Conservation (phyloP, 2,329 filamentous ascomycete species). For the Microdochium paspali region DNA sequence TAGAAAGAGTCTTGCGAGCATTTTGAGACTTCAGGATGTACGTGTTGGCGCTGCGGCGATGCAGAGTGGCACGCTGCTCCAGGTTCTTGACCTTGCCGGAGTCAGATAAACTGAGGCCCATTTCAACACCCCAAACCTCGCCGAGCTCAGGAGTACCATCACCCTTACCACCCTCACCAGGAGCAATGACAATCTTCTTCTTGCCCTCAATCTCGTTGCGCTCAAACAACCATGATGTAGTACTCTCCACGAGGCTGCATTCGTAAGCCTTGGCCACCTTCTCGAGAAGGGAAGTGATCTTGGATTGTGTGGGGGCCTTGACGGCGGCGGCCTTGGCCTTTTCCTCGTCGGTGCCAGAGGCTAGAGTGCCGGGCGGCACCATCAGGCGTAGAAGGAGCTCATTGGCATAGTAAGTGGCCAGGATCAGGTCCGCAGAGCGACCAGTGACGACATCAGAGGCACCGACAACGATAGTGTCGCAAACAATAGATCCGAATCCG, state of each 20-base stretch:
- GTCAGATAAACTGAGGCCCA: slow-evolving; percentile 74
- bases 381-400: slow-evolving; percentile 88
- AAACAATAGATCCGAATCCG: slow-evolving; percentile 92
- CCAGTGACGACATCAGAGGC: slow-evolving; percentile 58
- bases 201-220: slow-evolving; percentile 93
- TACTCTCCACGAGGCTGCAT: slow-evolving; percentile 92
- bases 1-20: slow-evolving; percentile 84
- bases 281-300: slow-evolving; percentile 81
- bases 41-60: slow-evolving; percentile 85
- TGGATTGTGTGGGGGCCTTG: slow-evolving; percentile 75
- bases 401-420: slow-evolving; percentile 92
- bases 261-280: slow-evolving; percentile 88
- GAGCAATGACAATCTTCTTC: slow-evolving; percentile 95
- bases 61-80: slow-evolving; percentile 79
- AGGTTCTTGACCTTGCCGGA: slow-evolving; percentile 92
- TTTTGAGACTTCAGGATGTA: slow-evolving; percentile 91
- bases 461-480: slow-evolving; percentile 76
- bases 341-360: slow-evolving; percentile 81
- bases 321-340: slow-evolving; percentile 80
- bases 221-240: slow-evolving; percentile 93
- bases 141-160: slow-evolving; percentile 82
- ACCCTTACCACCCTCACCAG: slow-evolving; percentile 79
- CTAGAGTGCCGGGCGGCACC: slow-evolving; percentile 79
- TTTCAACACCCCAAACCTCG: slow-evolving; percentile 96
- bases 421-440: slow-evolving; percentile 74